These are phyloP conservation scores for Neurospora intermedia DNA, from an alignment of 495 filamentous ascomycete genomes.

Conservation along the genomic window DNA sequence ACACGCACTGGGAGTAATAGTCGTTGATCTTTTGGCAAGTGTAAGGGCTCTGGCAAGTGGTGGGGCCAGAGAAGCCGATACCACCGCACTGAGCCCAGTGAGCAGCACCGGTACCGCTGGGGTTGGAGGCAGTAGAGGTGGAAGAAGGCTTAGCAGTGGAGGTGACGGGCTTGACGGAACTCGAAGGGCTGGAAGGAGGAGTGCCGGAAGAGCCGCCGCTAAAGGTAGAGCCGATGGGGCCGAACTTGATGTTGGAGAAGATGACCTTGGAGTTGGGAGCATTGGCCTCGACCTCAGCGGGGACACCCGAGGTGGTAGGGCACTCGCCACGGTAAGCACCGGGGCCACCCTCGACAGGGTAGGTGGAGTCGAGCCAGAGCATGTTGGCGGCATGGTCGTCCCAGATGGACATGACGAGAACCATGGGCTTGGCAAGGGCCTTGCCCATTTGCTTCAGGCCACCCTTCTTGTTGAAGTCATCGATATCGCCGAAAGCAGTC, in stretches of 20 bases:
- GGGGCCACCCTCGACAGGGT: conserved; percentile 48
- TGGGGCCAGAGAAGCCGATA: conserved; percentile 33
- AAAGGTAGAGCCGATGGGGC: conserved; percentile 56
- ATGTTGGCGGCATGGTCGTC: conserved; percentile 69
- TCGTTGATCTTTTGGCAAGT: conserved; percentile 19
- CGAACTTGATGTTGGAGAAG: conserved; percentile 61
- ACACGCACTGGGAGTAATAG: conserved; percentile 35
- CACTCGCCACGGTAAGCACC: conserved; percentile 66
- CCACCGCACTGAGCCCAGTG: conserved; percentile 37
- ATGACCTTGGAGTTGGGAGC: conserved; percentile 41
- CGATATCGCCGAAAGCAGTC: conserved; percentile 47
- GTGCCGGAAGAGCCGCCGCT: conserved; percentile 9
- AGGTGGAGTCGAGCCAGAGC: conserved; percentile 76
- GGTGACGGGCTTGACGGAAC: conserved; percentile 9
- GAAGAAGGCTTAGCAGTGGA: conserved; percentile 4
- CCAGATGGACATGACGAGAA: conserved; percentile 72
- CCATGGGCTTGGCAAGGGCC: conserved; percentile 50
- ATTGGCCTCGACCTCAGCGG: conserved; percentile 46
- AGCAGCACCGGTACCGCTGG: conserved; percentile 10
- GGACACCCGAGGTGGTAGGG: conserved; percentile 47
- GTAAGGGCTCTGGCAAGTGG: conserved; percentile 26
- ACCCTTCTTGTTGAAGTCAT: conserved; percentile 50
- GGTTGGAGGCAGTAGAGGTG: conserved; percentile 3
- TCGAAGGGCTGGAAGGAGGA: conserved; percentile 1
- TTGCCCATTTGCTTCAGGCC: conserved; percentile 48